These are phyloP conservation scores for Cladosporium austrohemisphaericum DNA, from an alignment of 2,329 filamentous ascomycete species.

Conservation along the genomic window DNA sequence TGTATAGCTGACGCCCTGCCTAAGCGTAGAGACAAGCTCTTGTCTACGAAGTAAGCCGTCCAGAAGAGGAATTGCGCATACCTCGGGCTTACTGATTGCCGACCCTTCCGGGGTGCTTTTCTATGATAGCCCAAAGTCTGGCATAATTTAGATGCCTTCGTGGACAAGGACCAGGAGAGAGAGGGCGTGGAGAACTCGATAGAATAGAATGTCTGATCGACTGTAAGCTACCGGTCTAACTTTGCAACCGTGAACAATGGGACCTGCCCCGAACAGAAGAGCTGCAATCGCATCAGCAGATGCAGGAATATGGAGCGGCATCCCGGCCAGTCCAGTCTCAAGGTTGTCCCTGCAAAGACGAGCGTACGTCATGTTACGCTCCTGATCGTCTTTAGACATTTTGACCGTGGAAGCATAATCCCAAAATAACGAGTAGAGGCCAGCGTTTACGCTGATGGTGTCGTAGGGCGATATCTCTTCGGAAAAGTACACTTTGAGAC, in stretches of 20 bases:
- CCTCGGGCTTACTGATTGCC: too few species aligned
- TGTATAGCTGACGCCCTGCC: conserved; percentile 34
- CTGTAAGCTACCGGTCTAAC: neutral
- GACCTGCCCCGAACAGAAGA: neutral
- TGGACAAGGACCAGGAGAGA: neutral
- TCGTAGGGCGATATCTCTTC: neutral
- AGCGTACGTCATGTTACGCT: too few species aligned
- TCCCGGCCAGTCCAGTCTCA: neutral
- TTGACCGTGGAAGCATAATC: too few species aligned
- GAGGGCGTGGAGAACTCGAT: neutral
- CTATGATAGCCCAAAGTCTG: conserved; percentile 47
- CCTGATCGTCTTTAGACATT: too few species aligned
- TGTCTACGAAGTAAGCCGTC: conserved; percentile 57
- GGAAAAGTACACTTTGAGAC: neutral
- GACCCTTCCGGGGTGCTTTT: conserved; percentile 2
- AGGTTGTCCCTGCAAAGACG: neutral
- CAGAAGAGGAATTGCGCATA: conserved; percentile 50
- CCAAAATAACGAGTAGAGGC: neutral
- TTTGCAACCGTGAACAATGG: too few species aligned
- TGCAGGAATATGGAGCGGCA: neutral
- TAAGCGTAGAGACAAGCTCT: conserved; percentile 67
- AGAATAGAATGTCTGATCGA: neutral
- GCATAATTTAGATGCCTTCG: conserved; percentile 49
- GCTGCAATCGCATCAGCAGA: neutral
- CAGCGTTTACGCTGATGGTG: neutral